Conservation (phyloP, 192 early-diverging fungal genomes). For the Entomortierella lignicola region DNA sequence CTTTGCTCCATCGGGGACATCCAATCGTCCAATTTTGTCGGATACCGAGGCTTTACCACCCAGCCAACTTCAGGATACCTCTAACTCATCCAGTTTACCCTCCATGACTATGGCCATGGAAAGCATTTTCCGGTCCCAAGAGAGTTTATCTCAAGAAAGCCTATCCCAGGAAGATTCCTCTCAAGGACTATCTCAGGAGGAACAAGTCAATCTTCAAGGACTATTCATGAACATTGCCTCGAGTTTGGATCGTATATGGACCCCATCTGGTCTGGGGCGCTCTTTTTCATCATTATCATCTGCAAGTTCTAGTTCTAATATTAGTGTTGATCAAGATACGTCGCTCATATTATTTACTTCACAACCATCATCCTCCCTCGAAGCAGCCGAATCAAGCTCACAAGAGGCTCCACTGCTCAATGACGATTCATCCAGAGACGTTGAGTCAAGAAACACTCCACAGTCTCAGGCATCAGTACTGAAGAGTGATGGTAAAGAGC, state of each 20-base stretch:
- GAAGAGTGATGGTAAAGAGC: too few species aligned
- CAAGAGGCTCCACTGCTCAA: too few species aligned
- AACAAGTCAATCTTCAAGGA: not conserved
- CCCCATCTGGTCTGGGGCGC: not conserved
- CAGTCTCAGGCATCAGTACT: not conserved
- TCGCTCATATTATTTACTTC: not conserved
- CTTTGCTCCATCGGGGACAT: not conserved
- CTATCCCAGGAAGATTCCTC: not conserved
- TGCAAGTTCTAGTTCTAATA: not conserved
- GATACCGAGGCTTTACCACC: not conserved
- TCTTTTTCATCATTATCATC: conserved; percentile 10
- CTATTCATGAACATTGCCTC: conserved; percentile 6
- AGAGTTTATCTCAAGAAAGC: not conserved
- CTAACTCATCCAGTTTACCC: not conserved
- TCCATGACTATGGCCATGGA: not conserved
- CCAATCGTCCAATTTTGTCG: not conserved
- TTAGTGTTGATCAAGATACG: not conserved
- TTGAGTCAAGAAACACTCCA: not conserved
- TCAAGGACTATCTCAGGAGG: not conserved
- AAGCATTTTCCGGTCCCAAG: not conserved
- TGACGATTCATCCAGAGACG: too few species aligned
- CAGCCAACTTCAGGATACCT: not conserved
- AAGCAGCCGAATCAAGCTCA: too few species aligned
- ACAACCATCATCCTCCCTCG: not conserved
- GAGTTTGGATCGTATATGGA: conserved; percentile 12